Percentiles rank a stretch among this genome's conserved stretches.
Evolutionary conservation across 164 flowering plant species (phyloP).

Genomic region (Hamamelis virginiana): DNA sequence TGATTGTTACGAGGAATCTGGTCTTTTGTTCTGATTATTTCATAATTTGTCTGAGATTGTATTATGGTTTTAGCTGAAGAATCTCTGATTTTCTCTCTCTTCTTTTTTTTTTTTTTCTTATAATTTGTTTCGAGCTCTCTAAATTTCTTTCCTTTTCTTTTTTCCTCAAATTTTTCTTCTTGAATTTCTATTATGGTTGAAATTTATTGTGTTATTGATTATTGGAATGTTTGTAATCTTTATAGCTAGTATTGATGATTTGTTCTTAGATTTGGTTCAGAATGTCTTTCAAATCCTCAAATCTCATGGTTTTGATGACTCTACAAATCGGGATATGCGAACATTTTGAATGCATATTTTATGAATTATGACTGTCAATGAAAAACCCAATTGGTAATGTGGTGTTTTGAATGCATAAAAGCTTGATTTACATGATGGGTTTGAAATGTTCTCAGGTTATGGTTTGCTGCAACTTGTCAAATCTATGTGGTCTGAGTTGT

Average conservation of each 20-base stretch:
- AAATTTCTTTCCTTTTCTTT: background rate
- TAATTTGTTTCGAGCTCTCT: background rate
- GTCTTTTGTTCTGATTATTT: no score
- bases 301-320: background rate
- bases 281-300: background rate
- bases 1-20: background rate
- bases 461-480: background rate
- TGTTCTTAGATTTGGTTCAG: background rate
- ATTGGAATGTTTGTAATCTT: background rate
- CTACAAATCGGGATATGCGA: constrained; percentile 5
- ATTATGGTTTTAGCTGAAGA: background rate
- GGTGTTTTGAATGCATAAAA: background rate
- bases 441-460: background rate
- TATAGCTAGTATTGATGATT: background rate
- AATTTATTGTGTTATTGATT: background rate
- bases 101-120: background rate
- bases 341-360: background rate
- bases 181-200: background rate
- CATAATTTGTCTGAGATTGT: no score
- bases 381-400: background rate
- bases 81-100: background rate
- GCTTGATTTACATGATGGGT: background rate
- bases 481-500: background rate
- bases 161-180: background rate
- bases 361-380: background rate